phyloP scores from a whole-genome alignment of 257 asterid species.

The Fraxinus excelsior region DNA sequence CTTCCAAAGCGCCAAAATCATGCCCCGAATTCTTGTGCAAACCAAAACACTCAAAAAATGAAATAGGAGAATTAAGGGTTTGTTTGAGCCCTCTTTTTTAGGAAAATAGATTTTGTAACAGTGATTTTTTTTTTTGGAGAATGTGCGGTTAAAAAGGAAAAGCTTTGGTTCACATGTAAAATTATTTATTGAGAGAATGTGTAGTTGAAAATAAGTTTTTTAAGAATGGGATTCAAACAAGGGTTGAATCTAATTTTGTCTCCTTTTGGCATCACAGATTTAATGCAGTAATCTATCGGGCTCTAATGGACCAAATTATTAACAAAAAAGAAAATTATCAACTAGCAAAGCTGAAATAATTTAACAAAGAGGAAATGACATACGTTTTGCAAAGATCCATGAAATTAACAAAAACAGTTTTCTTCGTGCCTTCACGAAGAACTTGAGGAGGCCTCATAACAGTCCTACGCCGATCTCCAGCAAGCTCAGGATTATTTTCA shows the following conservation, averaged over 20 bases:
- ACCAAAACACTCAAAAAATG: neutral
- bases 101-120: too few relatives aligned
- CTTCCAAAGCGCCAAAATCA: neutral
- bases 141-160: too few relatives aligned
- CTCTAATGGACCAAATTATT: too few relatives aligned
- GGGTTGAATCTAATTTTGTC: neutral
- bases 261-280: neutral
- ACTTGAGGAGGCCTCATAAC: slow-evolving; percentile 99
- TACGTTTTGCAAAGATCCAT: slow-evolving; percentile 98
- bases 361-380: slow-evolving; percentile 23
- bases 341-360: neutral
- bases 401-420: slow-evolving; percentile 92
- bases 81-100: too few relatives aligned
- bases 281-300: neutral
- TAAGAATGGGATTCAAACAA: too few relatives aligned
- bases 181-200: too few relatives aligned
- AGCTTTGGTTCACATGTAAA: too few relatives aligned
- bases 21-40: neutral
- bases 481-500: too few relatives aligned
- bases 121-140: too few relatives aligned
- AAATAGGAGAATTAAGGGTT: neutral
- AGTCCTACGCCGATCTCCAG: too few relatives aligned
- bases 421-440: slow-evolving; percentile 98
- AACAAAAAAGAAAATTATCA: neutral
- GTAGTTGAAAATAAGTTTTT: too few relatives aligned